Base-by-base conservation (phyloP, 2,329 filamentous ascomycete genomes). In the Hymenoscyphus linearis region DNA sequence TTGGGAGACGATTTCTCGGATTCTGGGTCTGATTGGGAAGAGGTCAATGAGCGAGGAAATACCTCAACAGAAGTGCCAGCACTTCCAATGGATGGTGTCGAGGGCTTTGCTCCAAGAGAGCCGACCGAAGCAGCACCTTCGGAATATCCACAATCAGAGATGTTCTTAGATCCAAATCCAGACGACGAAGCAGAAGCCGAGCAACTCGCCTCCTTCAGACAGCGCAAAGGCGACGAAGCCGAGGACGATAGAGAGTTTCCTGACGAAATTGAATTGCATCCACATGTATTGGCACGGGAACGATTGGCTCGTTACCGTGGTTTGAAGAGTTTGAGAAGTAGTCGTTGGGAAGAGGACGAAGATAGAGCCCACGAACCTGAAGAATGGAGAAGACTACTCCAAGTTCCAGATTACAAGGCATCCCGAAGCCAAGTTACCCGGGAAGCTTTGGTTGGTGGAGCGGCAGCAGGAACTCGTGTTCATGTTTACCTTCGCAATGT, bases 161-260 rank as follows among this genome's bases (percentile, higher is more conserved):
- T 91, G 82, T 97, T 98, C 76, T 76, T 91, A 6, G 72, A 90
- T 71, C 85, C 81, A 22, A 84, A 85, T 57, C 90, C 89, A 1
- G 88, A 96, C 69, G 92, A 97, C 65, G 92, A 96, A 70, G 89
- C 88, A 13, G 84, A 88, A 67, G 83, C 89, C 2, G 82, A 87
- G 68, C 87, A 96, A 72, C 81, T 99, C 47, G 90, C 86, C 60
- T 88, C 88, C 52, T 99, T 92, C 76, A 86, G 95, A 44, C 82
- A 85, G 57, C 86, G 86, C 65, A 91, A 92, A 70, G 85, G 86
- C 57, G 86, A 86, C 26, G 93, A 97, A 68, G 91, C 86, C 3
- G 85, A 93, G 56, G 93, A 98, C 14, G 95, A 99, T 74, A 84
- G 90, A 59, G 93, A 98, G 74, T 99, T 98, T 75, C 95, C 95